Conservation (phyloP, 108 stramenopile genomes). For the Nannochloropsis salina region DNA sequence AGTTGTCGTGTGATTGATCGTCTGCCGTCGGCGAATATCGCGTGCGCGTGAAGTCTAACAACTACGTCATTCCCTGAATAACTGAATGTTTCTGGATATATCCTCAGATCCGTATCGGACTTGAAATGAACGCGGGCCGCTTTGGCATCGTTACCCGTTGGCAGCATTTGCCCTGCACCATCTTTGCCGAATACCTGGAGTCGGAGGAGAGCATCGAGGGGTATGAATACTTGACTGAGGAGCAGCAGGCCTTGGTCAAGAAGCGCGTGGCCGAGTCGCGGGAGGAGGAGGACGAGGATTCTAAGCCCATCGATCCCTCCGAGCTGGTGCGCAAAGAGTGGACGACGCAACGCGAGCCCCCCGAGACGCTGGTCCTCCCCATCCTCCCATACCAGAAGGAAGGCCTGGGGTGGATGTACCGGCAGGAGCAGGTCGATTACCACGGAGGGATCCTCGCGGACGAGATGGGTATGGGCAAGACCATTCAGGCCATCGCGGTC, state of each 20-base stretch:
- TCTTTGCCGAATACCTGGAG: slow-evolving; percentile 28
- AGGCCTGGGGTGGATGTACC: slow-evolving; percentile 61
- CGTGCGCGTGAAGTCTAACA: background rate
- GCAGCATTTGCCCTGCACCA: slow-evolving; percentile 55
- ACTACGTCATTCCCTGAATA: background rate
- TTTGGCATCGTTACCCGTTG: slow-evolving; percentile 56
- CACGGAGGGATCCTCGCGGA: slow-evolving; percentile 90
- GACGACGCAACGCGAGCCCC: slow-evolving; percentile 66
- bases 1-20: background rate
- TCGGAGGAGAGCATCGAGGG: slow-evolving; percentile 27
- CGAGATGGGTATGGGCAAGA: slow-evolving; percentile 68
- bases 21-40: background rate
- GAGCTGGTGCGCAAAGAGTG: slow-evolving; percentile 75
- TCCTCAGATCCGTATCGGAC: background rate
- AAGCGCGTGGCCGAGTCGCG: slow-evolving; percentile 41
- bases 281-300: slow-evolving; percentile 47
- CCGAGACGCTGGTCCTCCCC: slow-evolving; percentile 64
- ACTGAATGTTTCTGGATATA: background rate
- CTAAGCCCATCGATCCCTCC: slow-evolving; percentile 64
- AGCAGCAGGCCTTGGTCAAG: slow-evolving; percentile 15
- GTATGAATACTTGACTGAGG: slow-evolving; percentile 6
- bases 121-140: slow-evolving; percentile 35
- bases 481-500: slow-evolving; percentile 84
- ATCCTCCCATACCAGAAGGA: slow-evolving; percentile 94
- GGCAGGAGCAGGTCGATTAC: slow-evolving; percentile 48